Conservation (phyloP, 805 yeast genomes). For the Saccharomyces eubayanus region DNA sequence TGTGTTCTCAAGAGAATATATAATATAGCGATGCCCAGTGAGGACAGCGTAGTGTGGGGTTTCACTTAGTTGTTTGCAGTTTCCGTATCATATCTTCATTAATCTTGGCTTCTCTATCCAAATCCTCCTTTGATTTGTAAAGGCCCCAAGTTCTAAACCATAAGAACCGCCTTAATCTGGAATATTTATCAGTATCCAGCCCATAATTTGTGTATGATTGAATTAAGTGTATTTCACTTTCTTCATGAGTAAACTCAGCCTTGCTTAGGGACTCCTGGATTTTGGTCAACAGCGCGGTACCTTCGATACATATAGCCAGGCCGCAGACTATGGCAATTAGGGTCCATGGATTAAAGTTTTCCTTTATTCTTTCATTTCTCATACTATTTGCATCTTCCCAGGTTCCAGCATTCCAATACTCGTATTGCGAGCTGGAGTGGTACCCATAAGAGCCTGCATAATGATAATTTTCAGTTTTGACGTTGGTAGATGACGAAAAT, state of each 20-base stretch:
- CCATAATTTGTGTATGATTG: conserved; percentile 46
- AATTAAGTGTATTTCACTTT: conserved; percentile 33
- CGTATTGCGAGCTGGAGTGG: conserved; percentile 26
- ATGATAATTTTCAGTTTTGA: background rate
- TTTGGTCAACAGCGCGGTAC: conserved; percentile 33
- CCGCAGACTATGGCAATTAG: conserved; percentile 33
- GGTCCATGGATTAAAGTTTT: conserved; percentile 37
- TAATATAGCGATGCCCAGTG: background rate
- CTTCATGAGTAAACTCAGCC: conserved; percentile 32
- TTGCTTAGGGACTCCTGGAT: conserved; percentile 31
- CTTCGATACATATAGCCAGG: conserved; percentile 35
- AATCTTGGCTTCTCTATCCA: conserved; percentile 39
- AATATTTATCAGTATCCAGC: conserved; percentile 40
- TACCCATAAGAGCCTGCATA: conserved; percentile 21
- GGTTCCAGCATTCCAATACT: conserved; percentile 53
- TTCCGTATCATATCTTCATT: conserved; percentile 61
- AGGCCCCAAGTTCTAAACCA: conserved; percentile 42
- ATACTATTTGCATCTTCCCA: conserved; percentile 51
- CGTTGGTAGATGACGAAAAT: background rate
- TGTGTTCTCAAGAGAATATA: background rate
- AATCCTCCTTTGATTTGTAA: conserved; percentile 24
- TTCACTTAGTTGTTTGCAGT: background rate
- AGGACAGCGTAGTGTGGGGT: background rate
- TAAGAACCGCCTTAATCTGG: conserved; percentile 48
- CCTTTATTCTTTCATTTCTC: conserved; percentile 5